Conservation (phyloP, 1,139 yeast species). For the Yamadazyma siamensis region DNA sequence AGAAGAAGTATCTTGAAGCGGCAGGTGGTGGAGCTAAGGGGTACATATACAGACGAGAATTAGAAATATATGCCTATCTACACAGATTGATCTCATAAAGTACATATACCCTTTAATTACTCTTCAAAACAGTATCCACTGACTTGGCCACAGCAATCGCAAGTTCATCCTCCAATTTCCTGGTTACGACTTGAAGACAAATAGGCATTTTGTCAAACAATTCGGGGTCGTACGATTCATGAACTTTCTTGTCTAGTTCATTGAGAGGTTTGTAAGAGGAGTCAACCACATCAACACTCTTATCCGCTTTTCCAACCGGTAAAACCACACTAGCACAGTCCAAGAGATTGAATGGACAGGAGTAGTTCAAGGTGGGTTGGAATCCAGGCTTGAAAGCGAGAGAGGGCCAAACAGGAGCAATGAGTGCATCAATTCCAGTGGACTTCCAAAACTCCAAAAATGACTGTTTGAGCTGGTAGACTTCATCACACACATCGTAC, state of each 20-base stretch:
- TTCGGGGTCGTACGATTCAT: constrained; percentile 45
- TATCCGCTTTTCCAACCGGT: constrained; percentile 49
- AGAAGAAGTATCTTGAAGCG: too few species aligned
- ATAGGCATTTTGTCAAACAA: constrained; percentile 57
- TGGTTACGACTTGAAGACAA: constrained; percentile 55
- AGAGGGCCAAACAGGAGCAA: constrained; percentile 29
- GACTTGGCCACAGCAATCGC: constrained; percentile 21
- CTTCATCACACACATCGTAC: constrained; percentile 28
- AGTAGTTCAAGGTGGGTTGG: constrained; percentile 28
- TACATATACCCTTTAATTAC: too few species aligned
- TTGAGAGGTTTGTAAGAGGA: constrained; percentile 18
- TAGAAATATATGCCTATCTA: too few species aligned
- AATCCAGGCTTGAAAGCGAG: constrained; percentile 19
- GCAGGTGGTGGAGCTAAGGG: too few species aligned
- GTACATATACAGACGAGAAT: too few species aligned
- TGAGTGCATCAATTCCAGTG: constrained; percentile 29
- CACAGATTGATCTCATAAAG: too few species aligned
- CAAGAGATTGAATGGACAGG: constrained; percentile 50
- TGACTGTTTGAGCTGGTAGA: constrained; percentile 24
- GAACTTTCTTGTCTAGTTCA: constrained; percentile 20
- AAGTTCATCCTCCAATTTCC: constrained; percentile 54
- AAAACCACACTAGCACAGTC: constrained; percentile 53
- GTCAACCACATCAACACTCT: constrained; percentile 25
- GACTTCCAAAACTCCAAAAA: constrained; percentile 28
- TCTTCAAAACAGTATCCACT: too few species aligned